Percentiles rank a stretch among this genome's conserved stretches.
Evolutionary conservation across 2,329 filamentous ascomycete species (phyloP).

Genomic region (Rutstroemia sp.): DNA sequence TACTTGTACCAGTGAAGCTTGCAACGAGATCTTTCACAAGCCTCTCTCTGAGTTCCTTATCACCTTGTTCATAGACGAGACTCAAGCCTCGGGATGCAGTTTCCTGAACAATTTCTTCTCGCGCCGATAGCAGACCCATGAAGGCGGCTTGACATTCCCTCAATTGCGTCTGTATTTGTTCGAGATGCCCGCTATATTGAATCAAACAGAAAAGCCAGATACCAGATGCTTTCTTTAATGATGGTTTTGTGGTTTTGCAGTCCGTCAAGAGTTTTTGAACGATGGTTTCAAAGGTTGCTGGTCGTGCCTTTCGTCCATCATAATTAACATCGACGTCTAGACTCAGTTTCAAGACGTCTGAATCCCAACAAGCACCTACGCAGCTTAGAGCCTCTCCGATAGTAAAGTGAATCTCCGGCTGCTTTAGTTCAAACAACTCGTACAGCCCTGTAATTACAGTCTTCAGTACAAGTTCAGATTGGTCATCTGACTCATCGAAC

Average conservation of each 20-base stretch:
- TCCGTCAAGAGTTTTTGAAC: constrained; percentile 68
- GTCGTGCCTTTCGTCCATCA: constrained; percentile 34
- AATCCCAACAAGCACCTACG: constrained; percentile 73
- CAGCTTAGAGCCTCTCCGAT: constrained; percentile 83
- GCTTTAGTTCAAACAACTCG: constrained; percentile 73
- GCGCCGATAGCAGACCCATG: constrained; percentile 75
- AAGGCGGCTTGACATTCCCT: constrained; percentile 80
- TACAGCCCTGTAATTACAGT: constrained; percentile 63
- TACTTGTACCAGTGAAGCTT: constrained; percentile 62
- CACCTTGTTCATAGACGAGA: constrained; percentile 91
- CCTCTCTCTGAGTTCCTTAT: constrained; percentile 65
- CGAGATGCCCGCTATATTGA: constrained; percentile 78
- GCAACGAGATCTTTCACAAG: constrained; percentile 69
- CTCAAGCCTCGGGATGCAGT: constrained; percentile 85
- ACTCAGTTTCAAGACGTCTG: constrained; percentile 65
- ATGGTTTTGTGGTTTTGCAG: constrained; percentile 79
- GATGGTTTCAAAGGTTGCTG: constrained; percentile 31
- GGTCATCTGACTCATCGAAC: constrained; percentile 36
- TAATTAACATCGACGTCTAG: constrained; percentile 61
- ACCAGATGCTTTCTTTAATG: constrained; percentile 81
- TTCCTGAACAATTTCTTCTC: constrained; percentile 93
- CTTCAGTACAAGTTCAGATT: constrained; percentile 35
- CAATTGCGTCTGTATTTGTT: constrained; percentile 64
- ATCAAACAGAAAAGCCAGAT: constrained; percentile 93
- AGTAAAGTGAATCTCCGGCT: constrained; percentile 82